Evolutionary conservation across 2,329 filamentous ascomycete species (phyloP).

Genomic region (Ilyonectria sp.): DNA sequence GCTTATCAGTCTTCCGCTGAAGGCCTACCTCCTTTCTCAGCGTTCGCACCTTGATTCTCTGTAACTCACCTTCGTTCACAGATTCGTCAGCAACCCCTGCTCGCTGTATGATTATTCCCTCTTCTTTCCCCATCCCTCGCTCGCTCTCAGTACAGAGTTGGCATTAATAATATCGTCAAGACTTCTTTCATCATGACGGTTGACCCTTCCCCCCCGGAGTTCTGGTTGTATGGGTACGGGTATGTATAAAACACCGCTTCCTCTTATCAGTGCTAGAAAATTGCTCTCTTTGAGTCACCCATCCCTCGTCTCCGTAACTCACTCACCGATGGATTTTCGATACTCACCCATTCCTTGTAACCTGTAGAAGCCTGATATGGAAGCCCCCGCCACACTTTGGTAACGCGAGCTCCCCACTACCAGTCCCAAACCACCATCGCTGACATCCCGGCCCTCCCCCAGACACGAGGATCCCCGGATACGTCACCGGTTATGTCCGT

Average conservation of each 20-base stretch:
- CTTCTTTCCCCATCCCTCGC: conserved; percentile 1
- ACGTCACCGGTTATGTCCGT: conserved; percentile 93
- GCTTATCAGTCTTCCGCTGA: neutral
- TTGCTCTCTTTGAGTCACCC: conserved; percentile 7
- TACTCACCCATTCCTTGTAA: conserved; percentile 21
- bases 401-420: conserved; percentile 55
- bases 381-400: conserved; percentile 97
- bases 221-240: conserved; percentile 99
- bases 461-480: conserved; percentile 91
- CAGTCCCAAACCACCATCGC: conserved; percentile 14
- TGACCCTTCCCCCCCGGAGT: conserved; percentile 68
- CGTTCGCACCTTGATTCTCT: neutral
- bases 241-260: conserved; percentile 58
- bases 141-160: conserved; percentile 28
- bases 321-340: conserved; percentile 4
- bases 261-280: neutral
- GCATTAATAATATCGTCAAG: conserved; percentile 36
- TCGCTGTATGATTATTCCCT: neutral
- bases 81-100: neutral
- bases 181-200: conserved; percentile 54
- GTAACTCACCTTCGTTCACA: conserved; percentile 1
- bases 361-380: conserved; percentile 88
- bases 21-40: neutral
- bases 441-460: conserved; percentile 25
- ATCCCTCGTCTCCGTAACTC: conserved; percentile 9